Evolutionary conservation across 78 protist species (phyloP), one percentile per base, ranked within the genome.

Genomic region (Dictyostelium purpureum): DNA sequence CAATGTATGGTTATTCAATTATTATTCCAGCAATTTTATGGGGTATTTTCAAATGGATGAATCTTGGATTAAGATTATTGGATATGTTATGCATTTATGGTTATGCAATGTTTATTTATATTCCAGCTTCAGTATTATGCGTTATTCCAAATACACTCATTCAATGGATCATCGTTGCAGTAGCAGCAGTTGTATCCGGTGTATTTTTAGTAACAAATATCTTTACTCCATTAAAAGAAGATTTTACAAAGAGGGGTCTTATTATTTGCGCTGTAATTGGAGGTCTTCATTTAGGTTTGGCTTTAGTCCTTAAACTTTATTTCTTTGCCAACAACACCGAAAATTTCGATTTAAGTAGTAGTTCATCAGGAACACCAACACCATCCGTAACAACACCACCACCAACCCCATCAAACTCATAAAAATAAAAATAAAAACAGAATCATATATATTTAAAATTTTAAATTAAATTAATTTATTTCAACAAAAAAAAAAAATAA

Each of bases 11-110:
- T 33, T 85, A 85, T 45, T 49, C 91, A n/a, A 59, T 85, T n/a
- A 33, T 85, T 40, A 45, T 85, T 37, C 91, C 91, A 73, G 40
- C 61, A 28, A 71, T 85, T 33, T 33, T 85, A 24, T 85, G 91
- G 91, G 91, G 82, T 37, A 35, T 85, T 16, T 85, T 85, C 37
- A 85, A 85, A 35, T 85, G 91, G 91, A 85, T 85, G 91, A 85
- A 85, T 28, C 78, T 85, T 35, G 91, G 91, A 56, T n/a, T 85
- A 11, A 49, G 81, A 66, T 40, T 85, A 38, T 73, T 85, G 52
- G 80, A 70, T 40, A 85, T 85, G 91, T 33, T 73, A 21, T 85
- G 91, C 73, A 85, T 85, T 47, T 85, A 85, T 85, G 91, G 91
- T 31, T 85, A 85, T 45, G 28, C 91, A 56, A 33, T 85, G 70